Conservation (phyloP, 225 moss, liverwort and hornwort genomes). For the Takakia lepidozioides region DNA sequence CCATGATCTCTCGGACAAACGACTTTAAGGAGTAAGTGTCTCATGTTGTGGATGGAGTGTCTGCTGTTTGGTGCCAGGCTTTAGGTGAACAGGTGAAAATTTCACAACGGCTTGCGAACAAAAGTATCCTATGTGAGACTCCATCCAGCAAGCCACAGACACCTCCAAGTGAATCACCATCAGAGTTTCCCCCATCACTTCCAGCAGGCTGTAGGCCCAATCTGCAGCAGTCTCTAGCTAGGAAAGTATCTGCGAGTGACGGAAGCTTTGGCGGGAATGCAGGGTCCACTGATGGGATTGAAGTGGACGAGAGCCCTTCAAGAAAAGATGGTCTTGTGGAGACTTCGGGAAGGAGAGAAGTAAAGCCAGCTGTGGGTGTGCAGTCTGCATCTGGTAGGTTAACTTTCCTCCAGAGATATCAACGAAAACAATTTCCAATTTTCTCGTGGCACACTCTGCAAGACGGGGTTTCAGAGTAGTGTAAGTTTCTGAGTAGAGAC, state of each 20-base stretch:
- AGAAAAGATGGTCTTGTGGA: constrained; percentile 15
- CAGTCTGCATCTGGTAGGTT: constrained; percentile 23
- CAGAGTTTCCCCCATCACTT: too few relatives aligned
- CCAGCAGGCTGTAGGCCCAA: too few relatives aligned
- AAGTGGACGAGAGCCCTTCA: constrained; percentile 13
- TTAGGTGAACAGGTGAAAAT: background rate
- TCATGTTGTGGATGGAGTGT: too few relatives aligned
- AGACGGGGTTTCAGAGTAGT: too few relatives aligned
- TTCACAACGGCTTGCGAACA: background rate
- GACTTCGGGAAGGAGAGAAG: constrained; percentile 13
- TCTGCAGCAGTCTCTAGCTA: too few relatives aligned
- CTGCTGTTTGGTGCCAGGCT: background rate
- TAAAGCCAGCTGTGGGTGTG: constrained; percentile 18
- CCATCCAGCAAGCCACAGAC: constrained; percentile 4
- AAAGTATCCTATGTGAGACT: background rate
- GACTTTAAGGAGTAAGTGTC: too few relatives aligned
- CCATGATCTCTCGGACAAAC: too few relatives aligned
- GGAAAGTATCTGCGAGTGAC: constrained; percentile 7
- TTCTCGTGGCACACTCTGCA: too few relatives aligned
- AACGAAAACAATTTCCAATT: too few relatives aligned
- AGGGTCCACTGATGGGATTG: constrained; percentile 11
- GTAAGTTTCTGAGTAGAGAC: too few relatives aligned
- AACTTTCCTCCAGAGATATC: too few relatives aligned
- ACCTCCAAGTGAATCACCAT: too few relatives aligned
- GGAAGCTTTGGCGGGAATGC: constrained; percentile 5